Percentiles rank a stretch among this genome's conserved stretches.
Evolutionary conservation across 306 rosid genomes (phyloP).

Genomic region (Rubus parviflorus): DNA sequence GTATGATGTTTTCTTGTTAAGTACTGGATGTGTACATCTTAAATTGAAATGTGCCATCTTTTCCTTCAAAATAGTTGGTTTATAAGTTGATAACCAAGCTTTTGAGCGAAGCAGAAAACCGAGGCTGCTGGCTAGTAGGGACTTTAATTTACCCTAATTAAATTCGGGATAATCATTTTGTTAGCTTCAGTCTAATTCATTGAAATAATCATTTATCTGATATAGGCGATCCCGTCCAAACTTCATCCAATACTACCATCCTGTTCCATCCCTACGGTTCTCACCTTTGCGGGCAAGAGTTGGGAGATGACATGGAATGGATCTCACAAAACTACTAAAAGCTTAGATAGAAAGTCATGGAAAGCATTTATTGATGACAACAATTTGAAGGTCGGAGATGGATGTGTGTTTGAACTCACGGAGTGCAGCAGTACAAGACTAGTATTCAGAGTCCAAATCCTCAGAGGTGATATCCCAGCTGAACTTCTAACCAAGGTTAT

Average conservation of each 20-base stretch:
- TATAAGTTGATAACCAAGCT: too few species aligned
- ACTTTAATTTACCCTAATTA: too few species aligned
- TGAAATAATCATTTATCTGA: neutral
- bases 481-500: conserved; percentile 11
- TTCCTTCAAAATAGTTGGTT: too few species aligned
- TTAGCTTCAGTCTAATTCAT: neutral
- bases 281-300: conserved; percentile 37
- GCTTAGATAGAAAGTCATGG: conserved; percentile 35
- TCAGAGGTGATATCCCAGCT: conserved; percentile 61
- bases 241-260: conserved; percentile 32
- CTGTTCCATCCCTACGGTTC: conserved; percentile 26
- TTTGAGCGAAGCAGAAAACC: too few species aligned
- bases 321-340: neutral
- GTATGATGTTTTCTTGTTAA: too few species aligned
- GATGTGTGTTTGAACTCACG: conserved; percentile 55
- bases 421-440: conserved; percentile 30
- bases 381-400: conserved; percentile 54
- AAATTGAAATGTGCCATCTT: too few species aligned
- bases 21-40: too few species aligned
- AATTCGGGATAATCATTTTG: too few species aligned
- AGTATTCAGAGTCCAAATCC: conserved; percentile 55
- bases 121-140: too few species aligned
- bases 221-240: conserved; percentile 19
- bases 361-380: conserved; percentile 42
- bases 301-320: conserved; percentile 43